These are phyloP conservation scores for Ceratobasidium papillatum DNA, from an alignment of 1,284 basidiomycete genomes.

Conservation along the genomic window DNA sequence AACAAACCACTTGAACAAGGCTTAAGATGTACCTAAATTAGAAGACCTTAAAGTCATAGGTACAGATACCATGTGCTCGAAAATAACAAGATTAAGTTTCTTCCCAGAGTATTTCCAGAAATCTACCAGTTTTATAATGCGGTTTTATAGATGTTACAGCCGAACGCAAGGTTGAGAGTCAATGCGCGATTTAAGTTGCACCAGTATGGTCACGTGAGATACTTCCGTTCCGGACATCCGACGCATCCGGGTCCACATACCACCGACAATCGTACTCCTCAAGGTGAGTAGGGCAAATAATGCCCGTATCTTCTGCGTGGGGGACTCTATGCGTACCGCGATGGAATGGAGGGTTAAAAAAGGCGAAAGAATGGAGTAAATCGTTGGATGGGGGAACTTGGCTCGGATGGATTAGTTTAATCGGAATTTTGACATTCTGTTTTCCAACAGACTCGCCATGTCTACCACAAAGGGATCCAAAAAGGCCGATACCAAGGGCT, in stretches of 20 bases:
- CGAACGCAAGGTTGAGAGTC: not conserved
- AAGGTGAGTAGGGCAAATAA: slow-evolving; percentile 25
- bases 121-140: no score
- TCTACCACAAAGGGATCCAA: slow-evolving; percentile 35
- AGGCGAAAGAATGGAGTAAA: not conserved
- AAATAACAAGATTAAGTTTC: no score
- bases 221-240: slow-evolving; percentile 25
- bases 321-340: not conserved
- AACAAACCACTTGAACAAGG: not conserved
- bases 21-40: not conserved
- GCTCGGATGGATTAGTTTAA: slow-evolving; percentile 13
- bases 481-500: slow-evolving; percentile 22
- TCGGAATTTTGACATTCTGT: slow-evolving; percentile 2
- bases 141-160: not conserved
- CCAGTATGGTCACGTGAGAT: slow-evolving; percentile 14
- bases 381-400: not conserved
- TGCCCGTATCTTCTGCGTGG: not conserved
- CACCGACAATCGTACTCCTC: slow-evolving; percentile 26
- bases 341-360: no score
- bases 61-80: no score
- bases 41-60: no score
- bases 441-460: slow-evolving; percentile 15
- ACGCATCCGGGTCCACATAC: slow-evolving; percentile 14
- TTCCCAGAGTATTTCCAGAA: no score
- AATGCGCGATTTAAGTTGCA: not conserved